These are phyloP conservation scores for Saussurea involucrata DNA, from an alignment of 129 eudicot genomes.

Conservation along the genomic window DNA sequence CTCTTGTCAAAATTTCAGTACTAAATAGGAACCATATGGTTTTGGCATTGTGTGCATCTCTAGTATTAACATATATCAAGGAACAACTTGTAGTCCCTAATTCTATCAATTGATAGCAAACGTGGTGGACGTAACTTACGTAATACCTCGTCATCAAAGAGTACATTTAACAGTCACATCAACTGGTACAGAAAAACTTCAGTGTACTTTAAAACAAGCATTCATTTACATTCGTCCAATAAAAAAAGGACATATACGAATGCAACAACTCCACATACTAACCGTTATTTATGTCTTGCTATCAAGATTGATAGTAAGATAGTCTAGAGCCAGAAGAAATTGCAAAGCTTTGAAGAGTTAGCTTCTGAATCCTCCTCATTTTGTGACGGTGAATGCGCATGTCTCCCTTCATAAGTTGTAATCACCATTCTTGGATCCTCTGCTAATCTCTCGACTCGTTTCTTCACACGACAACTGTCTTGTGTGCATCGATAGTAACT, in stretches of 20 bases:
- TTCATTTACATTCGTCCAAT: conserved; percentile 9
- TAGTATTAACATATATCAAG: neutral
- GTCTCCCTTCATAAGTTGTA: conserved; percentile 77
- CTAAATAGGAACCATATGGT: neutral
- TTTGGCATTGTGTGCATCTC: neutral
- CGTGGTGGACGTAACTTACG: neutral
- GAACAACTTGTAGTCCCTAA: neutral
- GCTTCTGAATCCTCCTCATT: conserved; percentile 53
- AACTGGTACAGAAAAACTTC: neutral
- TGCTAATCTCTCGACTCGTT: conserved; percentile 77
- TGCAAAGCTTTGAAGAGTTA: conserved; percentile 38
- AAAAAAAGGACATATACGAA: conserved; percentile 23
- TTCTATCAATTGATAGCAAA: neutral
- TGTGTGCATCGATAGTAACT: conserved; percentile 67
- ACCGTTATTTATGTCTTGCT: neutral
- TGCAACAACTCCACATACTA: neutral
- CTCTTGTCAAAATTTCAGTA: neutral
- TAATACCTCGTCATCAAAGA: neutral
- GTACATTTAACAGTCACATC: neutral
- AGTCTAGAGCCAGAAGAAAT: conserved; percentile 53
- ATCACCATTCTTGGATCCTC: conserved; percentile 96
- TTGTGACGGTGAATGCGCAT: conserved; percentile 48
- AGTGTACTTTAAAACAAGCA: neutral
- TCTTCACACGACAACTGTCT: conserved; percentile 80
- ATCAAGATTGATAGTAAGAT: neutral